These are phyloP conservation scores for Lasiodiplodia gonubiensis DNA, from an alignment of 2,329 filamentous ascomycete genomes.

Conservation along the genomic window DNA sequence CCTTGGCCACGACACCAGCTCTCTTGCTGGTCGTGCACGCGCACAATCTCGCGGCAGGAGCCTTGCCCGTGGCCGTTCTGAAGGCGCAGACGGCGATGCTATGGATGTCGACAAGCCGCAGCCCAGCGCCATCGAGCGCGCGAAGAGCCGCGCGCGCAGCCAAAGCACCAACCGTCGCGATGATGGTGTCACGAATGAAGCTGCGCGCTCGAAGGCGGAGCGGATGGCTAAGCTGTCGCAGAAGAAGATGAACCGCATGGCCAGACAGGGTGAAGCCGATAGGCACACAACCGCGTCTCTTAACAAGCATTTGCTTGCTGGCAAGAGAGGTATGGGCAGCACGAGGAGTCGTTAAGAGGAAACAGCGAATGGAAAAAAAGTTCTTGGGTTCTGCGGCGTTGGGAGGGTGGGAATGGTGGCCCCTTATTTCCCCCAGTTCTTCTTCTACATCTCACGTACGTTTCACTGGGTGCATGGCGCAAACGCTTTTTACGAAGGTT, in stretches of 20 bases:
- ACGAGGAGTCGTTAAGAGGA: conserved; percentile 62
- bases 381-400: conserved; percentile 18
- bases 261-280: conserved; percentile 94
- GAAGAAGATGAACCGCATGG: conserved; percentile 99
- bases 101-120: conserved; percentile 68
- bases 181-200: conserved; percentile 75
- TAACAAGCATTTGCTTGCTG: conserved; percentile 88
- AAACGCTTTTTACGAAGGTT: background rate
- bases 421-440: background rate
- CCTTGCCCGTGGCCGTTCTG: conserved; percentile 64
- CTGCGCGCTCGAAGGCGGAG: conserved; percentile 77
- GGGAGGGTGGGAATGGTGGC: conserved; percentile 2
- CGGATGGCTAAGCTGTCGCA: conserved; percentile 86
- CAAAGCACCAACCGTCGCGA: conserved; percentile 72
- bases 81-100: conserved; percentile 60
- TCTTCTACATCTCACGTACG: background rate
- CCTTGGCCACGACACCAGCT: conserved; percentile 82
- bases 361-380: background rate
- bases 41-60: conserved; percentile 75
- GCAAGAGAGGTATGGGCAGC: conserved; percentile 94
- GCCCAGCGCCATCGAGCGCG: conserved; percentile 54
- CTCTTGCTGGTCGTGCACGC: conserved; percentile 74
- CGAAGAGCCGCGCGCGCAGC: conserved; percentile 73
- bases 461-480: conserved; percentile 18
- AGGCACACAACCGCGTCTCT: conserved; percentile 81